phyloP scores from a whole-genome alignment of 1,139 yeast species.

The Ogataea hybrid region DNA sequence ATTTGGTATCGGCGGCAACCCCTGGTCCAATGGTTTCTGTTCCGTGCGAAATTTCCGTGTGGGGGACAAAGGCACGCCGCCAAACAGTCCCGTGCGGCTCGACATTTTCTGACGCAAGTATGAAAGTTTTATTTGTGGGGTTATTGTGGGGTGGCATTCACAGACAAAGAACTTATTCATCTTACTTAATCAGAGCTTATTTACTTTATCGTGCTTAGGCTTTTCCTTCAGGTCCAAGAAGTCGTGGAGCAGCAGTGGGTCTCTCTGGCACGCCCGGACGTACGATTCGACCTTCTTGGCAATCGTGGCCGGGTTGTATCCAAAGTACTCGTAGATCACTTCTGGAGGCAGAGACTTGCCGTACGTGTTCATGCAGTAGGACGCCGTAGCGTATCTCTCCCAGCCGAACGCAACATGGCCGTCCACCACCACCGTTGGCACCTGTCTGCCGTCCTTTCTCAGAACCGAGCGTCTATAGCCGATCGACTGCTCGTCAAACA shows the following conservation, averaged over 20 bases:
- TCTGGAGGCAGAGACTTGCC: slow-evolving; percentile 96
- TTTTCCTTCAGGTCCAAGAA: no score
- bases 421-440: slow-evolving; percentile 92
- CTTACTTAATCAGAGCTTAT: no score
- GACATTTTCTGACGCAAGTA: background rate
- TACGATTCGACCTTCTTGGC: slow-evolving; percentile 69
- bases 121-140: background rate
- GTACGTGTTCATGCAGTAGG: slow-evolving; percentile 92
- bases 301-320: slow-evolving; percentile 90
- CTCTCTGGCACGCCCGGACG: slow-evolving; percentile 24
- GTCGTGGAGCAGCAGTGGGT: slow-evolving; percentile 31
- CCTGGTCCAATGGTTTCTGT: slow-evolving; percentile 7
- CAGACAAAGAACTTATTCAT: no score
- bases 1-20: slow-evolving; percentile 6
- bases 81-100: slow-evolving; percentile 2
- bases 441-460: slow-evolving; percentile 68
- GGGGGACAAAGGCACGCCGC: slow-evolving; percentile 1
- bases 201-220: no score
- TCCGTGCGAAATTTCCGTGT: slow-evolving; percentile 11
- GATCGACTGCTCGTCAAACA: slow-evolving; percentile 80
- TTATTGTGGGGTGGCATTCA: no score
- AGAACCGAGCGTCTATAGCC: slow-evolving; percentile 83
- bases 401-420: slow-evolving; percentile 91
- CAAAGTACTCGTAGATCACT: slow-evolving; percentile 81
- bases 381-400: slow-evolving; percentile 95